A percentile compares a stretch with the other conserved stretches of the same genome.
Evolutionary conservation across 1,139 yeast species (phyloP).

Genomic region (Pichia sp.): DNA sequence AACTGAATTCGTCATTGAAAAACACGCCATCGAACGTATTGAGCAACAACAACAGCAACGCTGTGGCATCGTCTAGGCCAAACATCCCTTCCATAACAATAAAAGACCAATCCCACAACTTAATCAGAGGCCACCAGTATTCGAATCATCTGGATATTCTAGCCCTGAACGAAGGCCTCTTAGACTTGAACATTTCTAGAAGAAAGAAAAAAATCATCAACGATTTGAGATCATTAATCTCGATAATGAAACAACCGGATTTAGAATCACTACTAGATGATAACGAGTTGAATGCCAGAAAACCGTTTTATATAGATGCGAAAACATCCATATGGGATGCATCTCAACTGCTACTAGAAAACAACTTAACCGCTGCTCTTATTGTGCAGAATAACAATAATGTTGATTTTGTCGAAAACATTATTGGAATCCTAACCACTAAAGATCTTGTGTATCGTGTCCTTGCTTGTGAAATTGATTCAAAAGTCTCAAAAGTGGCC

Average conservation of each 20-base stretch:
- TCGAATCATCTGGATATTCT: conserved; percentile 20
- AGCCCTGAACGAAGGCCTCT: conserved; percentile 21
- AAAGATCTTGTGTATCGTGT: conserved; percentile 40
- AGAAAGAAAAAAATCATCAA: conserved; percentile 29
- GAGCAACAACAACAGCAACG: not conserved
- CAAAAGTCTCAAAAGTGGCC: conserved; percentile 35
- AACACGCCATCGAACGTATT: not conserved
- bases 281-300: conserved; percentile 24
- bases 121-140: conserved; percentile 1
- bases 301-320: conserved; percentile 34
- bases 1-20: conserved; percentile 7
- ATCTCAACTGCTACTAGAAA: conserved; percentile 32
- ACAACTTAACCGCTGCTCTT: conserved; percentile 37
- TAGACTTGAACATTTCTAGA: conserved; percentile 25
- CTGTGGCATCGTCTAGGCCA: not conserved
- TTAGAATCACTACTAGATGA: conserved; percentile 31
- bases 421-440: conserved; percentile 41
- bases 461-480: conserved; percentile 33
- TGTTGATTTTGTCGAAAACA: conserved; percentile 21
- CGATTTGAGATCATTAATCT: conserved; percentile 34
- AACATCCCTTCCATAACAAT: conserved; percentile 8
- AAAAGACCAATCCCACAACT: not conserved
- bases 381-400: conserved; percentile 21
- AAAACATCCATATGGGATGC: conserved; percentile 35
- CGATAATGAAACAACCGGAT: conserved; percentile 38